Evolutionary conservation across 129 eudicot species (phyloP).

Genomic region (Cynara cardunculus): DNA sequence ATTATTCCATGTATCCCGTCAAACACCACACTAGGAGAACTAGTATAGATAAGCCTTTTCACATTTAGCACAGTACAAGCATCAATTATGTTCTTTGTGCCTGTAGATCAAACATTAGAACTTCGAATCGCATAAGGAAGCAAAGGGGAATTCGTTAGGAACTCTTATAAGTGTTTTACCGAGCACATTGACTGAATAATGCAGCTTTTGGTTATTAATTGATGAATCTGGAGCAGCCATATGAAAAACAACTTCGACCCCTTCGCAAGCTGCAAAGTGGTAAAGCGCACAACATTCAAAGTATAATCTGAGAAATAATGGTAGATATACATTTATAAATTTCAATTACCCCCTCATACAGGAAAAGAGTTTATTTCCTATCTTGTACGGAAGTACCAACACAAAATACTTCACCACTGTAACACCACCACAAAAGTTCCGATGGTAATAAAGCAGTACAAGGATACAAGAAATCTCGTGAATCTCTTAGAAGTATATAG

Average conservation of each 20-base stretch:
- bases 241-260: constrained; percentile 92
- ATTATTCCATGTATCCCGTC: constrained; percentile 64
- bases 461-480: too few species aligned
- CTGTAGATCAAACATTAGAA: constrained; percentile 34
- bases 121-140: background rate
- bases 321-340: background rate
- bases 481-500: background rate
- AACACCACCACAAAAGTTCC: too few species aligned
- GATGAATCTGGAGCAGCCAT: constrained; percentile 98
- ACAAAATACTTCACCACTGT: background rate
- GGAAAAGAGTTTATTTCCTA: background rate
- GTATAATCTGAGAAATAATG: background rate
- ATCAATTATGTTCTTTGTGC: constrained; percentile 83
- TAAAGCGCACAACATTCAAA: background rate
- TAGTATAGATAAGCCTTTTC: constrained; percentile 80
- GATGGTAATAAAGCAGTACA: too few species aligned
- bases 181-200: constrained; percentile 76
- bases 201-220: constrained; percentile 70
- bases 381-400: background rate
- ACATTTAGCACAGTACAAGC: constrained; percentile 74
- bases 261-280: constrained; percentile 64
- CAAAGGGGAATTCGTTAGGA: background rate
- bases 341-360: background rate
- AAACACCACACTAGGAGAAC: constrained; percentile 91
- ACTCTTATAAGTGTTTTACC: constrained; percentile 37